These are phyloP conservation scores for Haematococcus lacustris DNA, from an alignment of 139 green algal genomes.

Conservation along the genomic window DNA sequence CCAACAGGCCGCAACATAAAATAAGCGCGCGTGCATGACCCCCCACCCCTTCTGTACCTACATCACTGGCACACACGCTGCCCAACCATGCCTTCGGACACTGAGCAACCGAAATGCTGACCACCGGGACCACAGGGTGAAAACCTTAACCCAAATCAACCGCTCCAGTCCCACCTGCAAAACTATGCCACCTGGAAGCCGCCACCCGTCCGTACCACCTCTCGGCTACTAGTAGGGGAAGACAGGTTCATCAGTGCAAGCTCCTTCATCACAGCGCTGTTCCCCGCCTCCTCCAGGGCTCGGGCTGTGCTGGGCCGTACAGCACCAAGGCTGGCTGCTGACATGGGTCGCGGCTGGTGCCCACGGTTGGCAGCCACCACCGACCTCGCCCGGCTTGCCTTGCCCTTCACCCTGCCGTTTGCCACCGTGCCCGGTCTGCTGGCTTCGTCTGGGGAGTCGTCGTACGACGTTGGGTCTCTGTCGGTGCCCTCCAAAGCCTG, in stretches of 20 bases:
- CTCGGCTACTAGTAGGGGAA: background rate
- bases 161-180: too few relatives aligned
- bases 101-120: too few relatives aligned
- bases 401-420: background rate
- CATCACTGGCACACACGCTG: too few relatives aligned
- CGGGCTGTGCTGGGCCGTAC: background rate
- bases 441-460: too few relatives aligned
- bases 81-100: too few relatives aligned
- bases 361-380: background rate
- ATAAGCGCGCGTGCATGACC: too few relatives aligned
- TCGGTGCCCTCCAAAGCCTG: constrained; percentile 16
- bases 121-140: too few relatives aligned
- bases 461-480: background rate
- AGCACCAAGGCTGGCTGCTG: background rate
- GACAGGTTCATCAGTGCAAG: background rate
- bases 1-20: too few relatives aligned
- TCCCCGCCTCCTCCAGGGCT: background rate
- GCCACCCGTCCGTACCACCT: background rate
- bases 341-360: background rate
- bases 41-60: too few relatives aligned
- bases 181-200: background rate
- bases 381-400: background rate
- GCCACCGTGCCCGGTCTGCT: background rate
- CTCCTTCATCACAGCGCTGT: constrained; percentile 5
- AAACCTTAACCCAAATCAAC: too few relatives aligned